Percentiles rank a stretch among this genome's conserved stretches.
These are phyloP conservation scores for Cyberlindnera maritima DNA, from an alignment of 805 yeast species.

Conservation along the genomic window DNA sequence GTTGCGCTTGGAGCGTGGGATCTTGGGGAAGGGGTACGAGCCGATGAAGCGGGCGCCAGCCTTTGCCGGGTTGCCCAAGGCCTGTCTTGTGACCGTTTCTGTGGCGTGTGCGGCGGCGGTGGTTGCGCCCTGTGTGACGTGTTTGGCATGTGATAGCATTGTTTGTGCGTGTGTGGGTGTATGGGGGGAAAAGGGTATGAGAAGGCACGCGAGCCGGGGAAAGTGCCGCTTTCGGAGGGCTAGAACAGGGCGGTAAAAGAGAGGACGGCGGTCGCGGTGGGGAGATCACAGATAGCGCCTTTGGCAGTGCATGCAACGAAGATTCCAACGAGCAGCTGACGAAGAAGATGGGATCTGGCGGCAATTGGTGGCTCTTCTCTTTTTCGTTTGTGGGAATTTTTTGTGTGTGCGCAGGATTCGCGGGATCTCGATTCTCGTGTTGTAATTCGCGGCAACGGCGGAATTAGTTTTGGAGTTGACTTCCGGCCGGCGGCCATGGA, in stretches of 20 bases:
- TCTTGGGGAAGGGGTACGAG: conserved; percentile 45
- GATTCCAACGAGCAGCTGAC: not conserved
- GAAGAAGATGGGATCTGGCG: not conserved
- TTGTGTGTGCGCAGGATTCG: not conserved
- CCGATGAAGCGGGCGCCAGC: conserved; percentile 22
- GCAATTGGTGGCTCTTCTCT: not conserved
- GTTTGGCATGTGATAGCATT: conserved; percentile 26
- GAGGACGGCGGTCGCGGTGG: not conserved
- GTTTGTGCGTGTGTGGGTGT: conserved; percentile 4
- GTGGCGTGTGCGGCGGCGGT: conserved; percentile 14
- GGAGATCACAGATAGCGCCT: not conserved
- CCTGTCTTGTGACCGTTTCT: conserved; percentile 10
- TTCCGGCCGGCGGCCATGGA: no score
- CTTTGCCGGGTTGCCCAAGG: conserved; percentile 8
- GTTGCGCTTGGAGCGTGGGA: conserved; percentile 56
- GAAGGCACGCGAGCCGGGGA: not conserved
- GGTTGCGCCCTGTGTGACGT: conserved; percentile 6
- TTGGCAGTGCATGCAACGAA: not conserved
- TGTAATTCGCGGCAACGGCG: no score
- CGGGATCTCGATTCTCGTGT: no score
- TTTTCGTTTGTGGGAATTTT: not conserved
- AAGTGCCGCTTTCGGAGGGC: not conserved
- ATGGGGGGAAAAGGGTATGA: not conserved
- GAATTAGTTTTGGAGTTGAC: no score
- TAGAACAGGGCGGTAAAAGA: conserved; percentile 2